Percentiles rank a stretch among this genome's conserved stretches.
phyloP scores from a whole-genome alignment of 179 eudicot species.

The Sideroxylon spinosum region DNA sequence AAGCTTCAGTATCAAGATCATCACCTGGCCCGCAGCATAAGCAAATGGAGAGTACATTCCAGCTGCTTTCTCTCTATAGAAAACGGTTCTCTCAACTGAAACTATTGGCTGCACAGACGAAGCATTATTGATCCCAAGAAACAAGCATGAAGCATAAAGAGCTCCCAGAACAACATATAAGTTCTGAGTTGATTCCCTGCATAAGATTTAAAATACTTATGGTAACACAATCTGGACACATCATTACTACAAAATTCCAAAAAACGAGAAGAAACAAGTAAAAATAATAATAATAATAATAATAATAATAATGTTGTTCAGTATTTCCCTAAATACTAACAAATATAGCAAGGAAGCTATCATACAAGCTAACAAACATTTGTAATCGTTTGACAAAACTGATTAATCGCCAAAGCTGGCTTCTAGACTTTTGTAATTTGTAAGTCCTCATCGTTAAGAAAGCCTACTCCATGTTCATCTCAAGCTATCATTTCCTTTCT shows the following conservation, averaged over 20 bases:
- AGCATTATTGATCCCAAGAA: constrained; percentile 84
- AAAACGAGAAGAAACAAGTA: neutral
- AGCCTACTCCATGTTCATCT: neutral
- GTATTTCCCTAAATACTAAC: neutral
- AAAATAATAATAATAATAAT: too few species aligned
- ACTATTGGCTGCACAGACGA: constrained; percentile 86
- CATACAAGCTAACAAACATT: neutral
- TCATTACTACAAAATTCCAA: neutral
- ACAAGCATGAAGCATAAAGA: constrained; percentile 61
- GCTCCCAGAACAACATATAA: constrained; percentile 70
- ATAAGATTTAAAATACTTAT: constrained; percentile 8
- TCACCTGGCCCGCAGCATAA: constrained; percentile 88
- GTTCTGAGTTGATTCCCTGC: constrained; percentile 58
- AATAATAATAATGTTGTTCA: neutral
- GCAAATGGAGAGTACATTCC: constrained; percentile 88
- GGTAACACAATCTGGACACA: neutral
- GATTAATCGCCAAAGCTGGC: neutral
- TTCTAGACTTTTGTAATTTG: neutral
- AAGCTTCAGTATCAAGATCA: neutral
- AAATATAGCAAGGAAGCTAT: neutral
- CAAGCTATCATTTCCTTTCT: neutral
- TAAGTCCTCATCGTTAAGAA: neutral
- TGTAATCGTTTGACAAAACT: neutral
- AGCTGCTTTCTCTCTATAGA: constrained; percentile 90
- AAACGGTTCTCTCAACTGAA: constrained; percentile 83